Base-by-base conservation (phyloP, 345 rosid species). In the Salix udensis region DNA sequence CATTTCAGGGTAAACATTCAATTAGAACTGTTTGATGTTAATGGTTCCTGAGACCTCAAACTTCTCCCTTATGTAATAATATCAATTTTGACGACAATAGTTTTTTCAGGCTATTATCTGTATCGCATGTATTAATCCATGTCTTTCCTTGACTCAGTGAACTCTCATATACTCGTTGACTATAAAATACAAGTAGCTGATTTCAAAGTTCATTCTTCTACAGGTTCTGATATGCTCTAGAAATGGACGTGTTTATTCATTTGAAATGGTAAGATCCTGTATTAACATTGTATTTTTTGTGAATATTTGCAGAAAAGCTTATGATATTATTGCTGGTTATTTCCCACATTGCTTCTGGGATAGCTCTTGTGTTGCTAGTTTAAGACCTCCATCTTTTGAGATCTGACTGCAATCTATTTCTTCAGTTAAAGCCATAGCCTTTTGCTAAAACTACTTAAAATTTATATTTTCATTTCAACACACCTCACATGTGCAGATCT, bases 191-290 rank as follows among this genome's bases (percentile, higher is more conserved):
- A 55, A 53, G 23, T 65, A 71, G 18, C 65, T 76, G 74, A 61
- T 42, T 21, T 64, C 19, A 30, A 19, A 4, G 7, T 42, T n/a
- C 34, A 21, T 13, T 21, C 31, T 11, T n/a, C 74, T 82, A 65
- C 81, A 96, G 99, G 88, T 89, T 77, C 87, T 96, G n/a, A 65
- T 96, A 76, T 90, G 97, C 79, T 92, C 94, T 70, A 92, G 95
- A 80, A 90, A 86, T 79, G 98, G 98, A 86, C 88, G 86, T 75
- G 79, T 96, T 21, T 90, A 89, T 79, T 89, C 97, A 24, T 84
- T 93, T 66, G 88, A 91, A 65, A 78, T 77, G 91, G 97, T 95
- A 86, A 76, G 75, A 23, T 44, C 67, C 42, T 15, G 67, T 61
- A 46, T 58, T 72, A 9, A 24, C 55, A 34, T 16, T 50, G 12